phyloP scores from a whole-genome alignment of 768 basidiomycete genomes.

The Gloeopeniophorella convolvens region DNA sequence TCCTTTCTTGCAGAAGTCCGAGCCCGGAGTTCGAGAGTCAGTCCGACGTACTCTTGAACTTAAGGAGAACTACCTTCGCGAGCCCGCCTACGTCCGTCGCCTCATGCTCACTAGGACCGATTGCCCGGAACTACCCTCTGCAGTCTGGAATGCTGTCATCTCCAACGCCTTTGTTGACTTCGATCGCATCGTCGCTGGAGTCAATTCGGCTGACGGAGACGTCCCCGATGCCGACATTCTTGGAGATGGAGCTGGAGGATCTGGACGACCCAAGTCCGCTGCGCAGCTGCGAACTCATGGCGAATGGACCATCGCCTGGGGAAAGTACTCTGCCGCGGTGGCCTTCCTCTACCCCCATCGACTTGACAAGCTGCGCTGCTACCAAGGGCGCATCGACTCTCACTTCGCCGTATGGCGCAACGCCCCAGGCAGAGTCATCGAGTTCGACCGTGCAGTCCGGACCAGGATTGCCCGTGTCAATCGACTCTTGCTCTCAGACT shows the following conservation, averaged over 20 bases:
- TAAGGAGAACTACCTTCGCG: neutral
- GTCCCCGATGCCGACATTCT: slow-evolving; percentile 16
- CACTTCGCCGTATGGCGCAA: neutral
- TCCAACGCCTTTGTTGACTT: slow-evolving; percentile 26
- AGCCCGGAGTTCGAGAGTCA: no score
- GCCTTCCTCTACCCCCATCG: slow-evolving; percentile 27
- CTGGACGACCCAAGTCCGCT: no score
- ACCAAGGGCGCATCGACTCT: slow-evolving; percentile 25
- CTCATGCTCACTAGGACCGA: neutral
- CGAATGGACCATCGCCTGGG: no score
- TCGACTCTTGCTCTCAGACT: slow-evolving; percentile 23
- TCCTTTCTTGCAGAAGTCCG: no score
- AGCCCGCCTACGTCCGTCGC: slow-evolving; percentile 9
- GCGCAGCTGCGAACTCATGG: no score
- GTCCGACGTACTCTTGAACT: slow-evolving; percentile 2
- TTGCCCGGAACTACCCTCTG: slow-evolving; percentile 24
- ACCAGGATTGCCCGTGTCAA: slow-evolving; percentile 21
- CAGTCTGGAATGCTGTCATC: slow-evolving; percentile 27
- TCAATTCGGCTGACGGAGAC: slow-evolving; percentile 16
- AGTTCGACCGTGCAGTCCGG: slow-evolving; percentile 29
- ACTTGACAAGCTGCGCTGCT: slow-evolving; percentile 24
- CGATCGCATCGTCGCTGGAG: slow-evolving; percentile 23
- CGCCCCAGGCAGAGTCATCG: slow-evolving; percentile 24
- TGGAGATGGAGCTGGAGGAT: no score
- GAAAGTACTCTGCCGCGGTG: slow-evolving; percentile 21